Conservation (phyloP, 2,329 filamentous ascomycete genomes). For the Colletotrichum sp. region DNA sequence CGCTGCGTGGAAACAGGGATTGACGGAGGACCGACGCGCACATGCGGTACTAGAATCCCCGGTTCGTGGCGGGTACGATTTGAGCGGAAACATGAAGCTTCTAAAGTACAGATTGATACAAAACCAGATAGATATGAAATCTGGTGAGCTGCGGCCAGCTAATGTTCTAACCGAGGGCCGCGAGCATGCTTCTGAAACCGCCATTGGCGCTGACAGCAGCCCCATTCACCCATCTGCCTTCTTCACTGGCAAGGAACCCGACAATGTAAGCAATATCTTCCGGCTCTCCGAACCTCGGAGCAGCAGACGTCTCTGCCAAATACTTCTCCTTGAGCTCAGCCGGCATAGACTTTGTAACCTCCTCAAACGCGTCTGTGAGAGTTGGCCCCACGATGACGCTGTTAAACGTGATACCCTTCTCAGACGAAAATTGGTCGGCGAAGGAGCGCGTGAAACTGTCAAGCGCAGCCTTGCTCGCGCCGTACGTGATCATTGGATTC, state of each 20-base stretch:
- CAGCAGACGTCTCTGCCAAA: neutral
- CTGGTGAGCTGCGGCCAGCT: too few relatives aligned
- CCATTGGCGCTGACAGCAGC: constrained; percentile 4
- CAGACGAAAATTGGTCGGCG: constrained; percentile 32
- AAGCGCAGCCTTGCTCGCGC: constrained; percentile 35
- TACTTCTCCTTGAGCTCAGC: neutral
- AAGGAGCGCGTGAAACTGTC: constrained; percentile 30
- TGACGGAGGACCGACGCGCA: rapidly evolving
- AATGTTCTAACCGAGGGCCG: neutral
- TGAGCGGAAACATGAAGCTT: too few relatives aligned
- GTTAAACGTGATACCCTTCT: constrained; percentile 30
- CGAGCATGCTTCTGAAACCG: neutral
- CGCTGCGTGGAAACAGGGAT: rapidly evolving
- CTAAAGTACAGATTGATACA: too few relatives aligned
- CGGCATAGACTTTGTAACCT: neutral
- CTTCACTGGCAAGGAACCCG: constrained; percentile 8
- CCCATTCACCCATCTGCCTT: constrained; percentile 4
- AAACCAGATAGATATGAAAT: too few relatives aligned
- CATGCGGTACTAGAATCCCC: too few relatives aligned
- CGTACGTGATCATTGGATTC: constrained; percentile 24
- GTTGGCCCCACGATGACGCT: constrained; percentile 33
- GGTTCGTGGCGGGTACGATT: rapidly evolving
- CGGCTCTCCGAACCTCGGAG: neutral
- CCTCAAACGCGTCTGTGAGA: constrained; percentile 8
- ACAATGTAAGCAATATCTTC: constrained; percentile 7